These are phyloP conservation scores for Agastache rugosa DNA, from an alignment of 257 asterid species.

Conservation along the genomic window DNA sequence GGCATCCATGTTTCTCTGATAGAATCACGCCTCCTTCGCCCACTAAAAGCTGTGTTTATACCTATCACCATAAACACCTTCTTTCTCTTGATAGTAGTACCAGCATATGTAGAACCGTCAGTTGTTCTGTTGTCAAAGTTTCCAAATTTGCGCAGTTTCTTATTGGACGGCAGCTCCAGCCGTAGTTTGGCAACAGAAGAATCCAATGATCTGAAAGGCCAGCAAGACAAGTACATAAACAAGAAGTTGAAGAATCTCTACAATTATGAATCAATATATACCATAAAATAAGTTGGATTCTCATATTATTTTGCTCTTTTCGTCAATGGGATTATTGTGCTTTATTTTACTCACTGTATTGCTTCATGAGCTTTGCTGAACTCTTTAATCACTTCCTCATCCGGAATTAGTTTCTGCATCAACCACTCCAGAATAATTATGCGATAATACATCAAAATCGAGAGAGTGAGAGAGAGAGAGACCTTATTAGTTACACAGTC, in stretches of 20 bases:
- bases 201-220: slow-evolving; percentile 51
- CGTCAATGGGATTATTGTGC: neutral
- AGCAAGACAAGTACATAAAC: slow-evolving; percentile 9
- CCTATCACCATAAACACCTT: slow-evolving; percentile 76
- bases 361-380: slow-evolving; percentile 63
- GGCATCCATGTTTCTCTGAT: slow-evolving; percentile 92
- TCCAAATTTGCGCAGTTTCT: slow-evolving; percentile 38
- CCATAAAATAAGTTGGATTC: neutral
- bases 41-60: slow-evolving; percentile 81
- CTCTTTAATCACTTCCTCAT: slow-evolving; percentile 52
- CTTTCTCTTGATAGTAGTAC: slow-evolving; percentile 29
- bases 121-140: slow-evolving; percentile 38
- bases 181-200: slow-evolving; percentile 58
- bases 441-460: neutral
- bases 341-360: slow-evolving; percentile 53
- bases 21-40: slow-evolving; percentile 88
- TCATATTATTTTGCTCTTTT: no score
- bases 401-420: slow-evolving; percentile 44
- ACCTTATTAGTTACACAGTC: slow-evolving; percentile 53
- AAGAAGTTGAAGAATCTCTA: neutral
- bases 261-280: neutral
- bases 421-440: neutral
- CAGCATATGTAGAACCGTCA: slow-evolving; percentile 14
- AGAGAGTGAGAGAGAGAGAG: no score
- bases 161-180: slow-evolving; percentile 58